Percentiles rank a stretch among this genome's conserved stretches.
Conservation (phyloP, 2,329 filamentous ascomycete species). For the Dactylellina cionopaga region DNA sequence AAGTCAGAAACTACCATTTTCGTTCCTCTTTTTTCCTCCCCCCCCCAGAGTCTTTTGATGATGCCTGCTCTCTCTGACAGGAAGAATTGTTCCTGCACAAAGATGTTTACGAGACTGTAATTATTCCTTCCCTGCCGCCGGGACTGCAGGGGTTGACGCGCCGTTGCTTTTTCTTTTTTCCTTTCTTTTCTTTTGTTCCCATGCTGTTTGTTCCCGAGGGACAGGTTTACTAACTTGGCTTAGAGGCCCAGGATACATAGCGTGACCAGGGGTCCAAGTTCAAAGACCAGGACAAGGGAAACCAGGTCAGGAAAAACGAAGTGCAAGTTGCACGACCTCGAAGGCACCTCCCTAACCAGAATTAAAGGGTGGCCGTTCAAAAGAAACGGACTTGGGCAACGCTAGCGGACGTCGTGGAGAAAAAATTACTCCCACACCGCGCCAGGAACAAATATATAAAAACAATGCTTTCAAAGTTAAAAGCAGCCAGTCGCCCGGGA, state of each 20-base stretch:
- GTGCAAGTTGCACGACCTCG: constrained; percentile 40
- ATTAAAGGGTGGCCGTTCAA: constrained; percentile 45
- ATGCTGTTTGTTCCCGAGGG: constrained; percentile 49
- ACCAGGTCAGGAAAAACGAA: constrained; percentile 46
- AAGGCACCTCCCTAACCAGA: constrained; percentile 52
- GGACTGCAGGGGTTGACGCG: constrained; percentile 15
- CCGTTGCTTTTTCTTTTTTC: constrained; percentile 52
- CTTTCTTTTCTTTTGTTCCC: neutral
- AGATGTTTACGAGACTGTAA: no score
- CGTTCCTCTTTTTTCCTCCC: no score
- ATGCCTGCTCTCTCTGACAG: no score
- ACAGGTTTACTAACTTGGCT: constrained; percentile 50
- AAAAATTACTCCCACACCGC: constrained; percentile 52
- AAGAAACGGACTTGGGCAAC: constrained; percentile 36
- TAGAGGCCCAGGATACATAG: constrained; percentile 42
- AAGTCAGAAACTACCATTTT: no score
- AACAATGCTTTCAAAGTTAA: constrained; percentile 52
- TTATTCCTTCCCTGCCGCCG: constrained; percentile 26
- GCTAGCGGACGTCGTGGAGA: constrained; percentile 35
- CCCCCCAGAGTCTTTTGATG: no score
- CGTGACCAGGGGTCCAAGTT: constrained; percentile 29
- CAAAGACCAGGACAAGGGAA: constrained; percentile 25
- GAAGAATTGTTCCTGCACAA: no score
- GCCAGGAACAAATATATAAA: constrained; percentile 29
- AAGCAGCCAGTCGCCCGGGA: constrained; percentile 49